Conservation (phyloP, 345 rosid species). For the Mangifera indica region DNA sequence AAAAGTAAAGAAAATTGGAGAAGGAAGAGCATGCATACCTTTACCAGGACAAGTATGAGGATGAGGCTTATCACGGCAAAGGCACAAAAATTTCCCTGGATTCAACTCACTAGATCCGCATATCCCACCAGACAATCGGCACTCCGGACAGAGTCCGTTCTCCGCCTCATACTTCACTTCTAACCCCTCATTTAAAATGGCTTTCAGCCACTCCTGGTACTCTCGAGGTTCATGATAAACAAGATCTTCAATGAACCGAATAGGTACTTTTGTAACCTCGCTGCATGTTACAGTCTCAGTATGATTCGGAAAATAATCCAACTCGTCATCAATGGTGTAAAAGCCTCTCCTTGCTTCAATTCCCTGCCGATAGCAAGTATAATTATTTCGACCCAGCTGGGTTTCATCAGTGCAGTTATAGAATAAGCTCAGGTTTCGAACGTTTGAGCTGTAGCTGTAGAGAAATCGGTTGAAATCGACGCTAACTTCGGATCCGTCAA, state of each 20-base stretch:
- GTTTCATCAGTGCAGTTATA: slow-evolving; percentile 17
- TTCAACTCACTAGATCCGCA: background rate
- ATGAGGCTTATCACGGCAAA: background rate
- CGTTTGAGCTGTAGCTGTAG: background rate
- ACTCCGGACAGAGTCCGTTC: slow-evolving; percentile 10
- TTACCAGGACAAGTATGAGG: background rate
- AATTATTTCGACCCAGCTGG: background rate
- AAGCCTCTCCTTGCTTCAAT: background rate
- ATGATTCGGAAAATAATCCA: background rate
- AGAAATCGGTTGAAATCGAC: background rate
- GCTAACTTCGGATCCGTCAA: background rate
- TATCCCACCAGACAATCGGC: slow-evolving; percentile 14
- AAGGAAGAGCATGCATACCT: too few species aligned
- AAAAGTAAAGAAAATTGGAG: too few species aligned
- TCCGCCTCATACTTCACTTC: background rate
- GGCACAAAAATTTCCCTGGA: background rate
- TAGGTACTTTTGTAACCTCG: slow-evolving; percentile 8
- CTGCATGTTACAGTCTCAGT: slow-evolving; percentile 9
- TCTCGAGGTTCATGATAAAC: accelerated
- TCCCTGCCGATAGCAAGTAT: background rate
- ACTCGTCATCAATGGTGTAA: background rate
- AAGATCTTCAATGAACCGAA: background rate
- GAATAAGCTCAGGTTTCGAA: slow-evolving; percentile 31
- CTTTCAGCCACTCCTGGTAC: accelerated
- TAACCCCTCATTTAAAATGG: slow-evolving; percentile 29